Percentiles rank a stretch among this genome's conserved stretches.
phyloP scores from a whole-genome alignment of 108 stramenopile genomes.

The Cyclotella choctawhatcheeana region DNA sequence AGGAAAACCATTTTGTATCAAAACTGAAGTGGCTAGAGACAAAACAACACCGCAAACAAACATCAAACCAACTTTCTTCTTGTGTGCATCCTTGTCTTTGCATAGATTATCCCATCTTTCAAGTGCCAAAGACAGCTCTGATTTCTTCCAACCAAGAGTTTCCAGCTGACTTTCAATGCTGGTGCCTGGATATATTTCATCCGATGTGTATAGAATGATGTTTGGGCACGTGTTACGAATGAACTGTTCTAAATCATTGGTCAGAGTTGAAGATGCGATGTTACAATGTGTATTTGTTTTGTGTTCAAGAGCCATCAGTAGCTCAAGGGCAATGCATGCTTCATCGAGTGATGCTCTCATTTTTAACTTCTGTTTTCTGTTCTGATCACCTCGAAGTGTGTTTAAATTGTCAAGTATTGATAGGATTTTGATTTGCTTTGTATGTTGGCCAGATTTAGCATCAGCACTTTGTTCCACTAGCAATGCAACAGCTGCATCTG shows the following conservation, averaged over 20 bases:
- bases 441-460: not conserved
- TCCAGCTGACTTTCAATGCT: slow-evolving; percentile 54
- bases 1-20: too few relatives aligned
- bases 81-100: slow-evolving; percentile 19
- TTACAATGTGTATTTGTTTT: not conserved
- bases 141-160: slow-evolving; percentile 27
- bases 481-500: slow-evolving; percentile 30
- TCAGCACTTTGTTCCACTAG: slow-evolving; percentile 7
- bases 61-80: too few relatives aligned
- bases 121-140: slow-evolving; percentile 14
- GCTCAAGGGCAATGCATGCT: slow-evolving; percentile 33
- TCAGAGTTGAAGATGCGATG: slow-evolving; percentile 8
- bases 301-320: slow-evolving; percentile 37
- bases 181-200: slow-evolving; percentile 40
- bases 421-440: slow-evolving; percentile 2
- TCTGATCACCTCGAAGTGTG: slow-evolving; percentile 18
- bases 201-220: slow-evolving; percentile 28
- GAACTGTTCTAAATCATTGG: slow-evolving; percentile 29
- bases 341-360: slow-evolving; percentile 9
- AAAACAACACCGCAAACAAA: too few relatives aligned
- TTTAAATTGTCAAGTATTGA: slow-evolving; percentile 12
- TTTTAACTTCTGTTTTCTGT: slow-evolving; percentile 1
- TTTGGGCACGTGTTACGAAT: slow-evolving; percentile 27
- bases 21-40: too few relatives aligned
- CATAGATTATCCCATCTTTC: slow-evolving; percentile 32